phyloP scores from a whole-genome alignment of 805 yeast genomes.

The Ogataea kodamae region DNA sequence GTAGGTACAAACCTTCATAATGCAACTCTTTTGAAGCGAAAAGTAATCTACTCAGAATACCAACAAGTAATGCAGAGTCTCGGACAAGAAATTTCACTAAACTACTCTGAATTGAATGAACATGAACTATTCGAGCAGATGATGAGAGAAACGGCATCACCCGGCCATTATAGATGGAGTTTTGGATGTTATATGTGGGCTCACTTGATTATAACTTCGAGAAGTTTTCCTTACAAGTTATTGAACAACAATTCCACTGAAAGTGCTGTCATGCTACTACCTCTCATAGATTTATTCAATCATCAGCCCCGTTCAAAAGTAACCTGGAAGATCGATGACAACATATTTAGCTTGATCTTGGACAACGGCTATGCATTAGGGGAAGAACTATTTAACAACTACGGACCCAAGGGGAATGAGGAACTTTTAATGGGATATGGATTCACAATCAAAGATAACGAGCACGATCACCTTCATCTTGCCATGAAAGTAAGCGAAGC shows the following conservation, averaged over 20 bases:
- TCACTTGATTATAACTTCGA: conserved; percentile 61
- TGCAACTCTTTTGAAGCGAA: conserved; percentile 44
- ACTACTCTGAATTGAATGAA: conserved; percentile 8
- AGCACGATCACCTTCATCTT: conserved; percentile 56
- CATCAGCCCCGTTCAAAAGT: conserved; percentile 63
- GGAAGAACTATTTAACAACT: conserved; percentile 67
- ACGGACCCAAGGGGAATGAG: conserved; percentile 86
- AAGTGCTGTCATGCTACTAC: conserved; percentile 54
- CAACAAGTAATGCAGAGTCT: conserved; percentile 5
- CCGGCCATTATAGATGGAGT: conserved; percentile 17
- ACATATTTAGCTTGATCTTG: conserved; percentile 15
- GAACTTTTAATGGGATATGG: conserved; percentile 82
- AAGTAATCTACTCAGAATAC: conserved; percentile 55
- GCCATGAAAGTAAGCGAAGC: conserved; percentile 48
- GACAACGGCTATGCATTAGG: conserved; percentile 5
- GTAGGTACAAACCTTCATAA: conserved; percentile 60
- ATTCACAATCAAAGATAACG: conserved; percentile 56
- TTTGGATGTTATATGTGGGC: conserved; percentile 76
- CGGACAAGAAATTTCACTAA: not conserved
- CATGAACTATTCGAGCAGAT: conserved; percentile 7
- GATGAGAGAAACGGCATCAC: conserved; percentile 30
- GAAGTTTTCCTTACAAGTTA: conserved; percentile 76
- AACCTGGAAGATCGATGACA: conserved; percentile 48
- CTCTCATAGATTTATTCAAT: conserved; percentile 75
- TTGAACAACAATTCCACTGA: conserved; percentile 29